Evolutionary conservation across 164 flowering plant species (phyloP), one percentile per base, ranked within the genome.

Genomic region (Amborella trichopoda): DNA sequence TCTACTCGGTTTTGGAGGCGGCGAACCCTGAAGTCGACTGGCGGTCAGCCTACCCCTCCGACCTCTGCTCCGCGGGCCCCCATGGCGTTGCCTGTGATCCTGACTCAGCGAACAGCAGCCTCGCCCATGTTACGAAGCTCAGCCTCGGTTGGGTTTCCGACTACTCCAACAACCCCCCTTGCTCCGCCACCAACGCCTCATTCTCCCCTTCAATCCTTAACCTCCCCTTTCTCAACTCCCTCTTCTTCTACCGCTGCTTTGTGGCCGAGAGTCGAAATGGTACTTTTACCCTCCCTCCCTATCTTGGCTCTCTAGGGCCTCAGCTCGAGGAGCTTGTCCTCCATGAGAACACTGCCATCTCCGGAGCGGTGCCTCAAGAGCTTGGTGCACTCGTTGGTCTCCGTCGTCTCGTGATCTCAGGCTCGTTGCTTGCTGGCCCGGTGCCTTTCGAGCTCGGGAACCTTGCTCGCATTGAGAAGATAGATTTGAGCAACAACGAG

Each of bases 161-260:
- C 26, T 51, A 51, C 26, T 40, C 54, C 6, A 51, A 51, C 54
- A 51, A 51, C 26, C 54, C 54, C 2, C 17, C 54, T 28, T 51
- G 54, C 26, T 27, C 44, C 9, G 22, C 54, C 23, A 26, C 26
- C 26, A 40, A 51, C 46, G 54, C 54, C 38, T 40, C 54, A 5
- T 51, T 51, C 46, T 19, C 54, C 6, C 46, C 54, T 3, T 41
- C 45, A 2, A 32, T 51, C 46, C 16, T 46, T 9, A 34, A 26
- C 37, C 34, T 51, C 18, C 54, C 54, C 3, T 51, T 36, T 38
- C 54, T 51, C 54, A 10, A 23, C 6, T 40, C 40, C 26, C 54
- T 51, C 36, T 51, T 51, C 46, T 26, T 51, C 54, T 51, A 40
- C 26, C 46, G 46, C 26, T 51, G 54, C 46, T 51, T 51, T 46